Evolutionary conservation across 1,139 yeast species (phyloP).

Genomic region (Meyerozyma carpophila): DNA sequence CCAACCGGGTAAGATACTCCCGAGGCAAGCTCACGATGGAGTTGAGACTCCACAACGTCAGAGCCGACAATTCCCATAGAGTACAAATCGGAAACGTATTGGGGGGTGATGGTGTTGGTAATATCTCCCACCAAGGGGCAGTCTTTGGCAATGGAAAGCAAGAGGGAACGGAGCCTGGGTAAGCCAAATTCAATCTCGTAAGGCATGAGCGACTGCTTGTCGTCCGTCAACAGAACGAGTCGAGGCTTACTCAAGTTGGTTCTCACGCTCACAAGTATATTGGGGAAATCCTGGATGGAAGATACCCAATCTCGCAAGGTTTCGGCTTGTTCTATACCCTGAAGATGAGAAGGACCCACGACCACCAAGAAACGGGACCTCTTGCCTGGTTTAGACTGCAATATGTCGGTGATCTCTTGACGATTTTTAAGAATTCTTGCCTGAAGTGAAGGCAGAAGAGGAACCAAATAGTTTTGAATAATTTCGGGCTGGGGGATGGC

Average conservation of each 20-base stretch:
- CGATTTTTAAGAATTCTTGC: constrained; percentile 22
- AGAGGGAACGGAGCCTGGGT: constrained; percentile 32
- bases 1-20: constrained; percentile 45
- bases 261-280: constrained; percentile 20
- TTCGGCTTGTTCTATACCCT: constrained; percentile 24
- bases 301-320: not conserved
- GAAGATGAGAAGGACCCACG: constrained; percentile 33
- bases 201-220: constrained; percentile 17
- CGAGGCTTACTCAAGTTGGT: constrained; percentile 29
- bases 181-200: constrained; percentile 35
- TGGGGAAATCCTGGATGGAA: constrained; percentile 1
- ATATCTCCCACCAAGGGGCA: constrained; percentile 37
- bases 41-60: constrained; percentile 35
- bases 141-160: constrained; percentile 28
- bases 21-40: constrained; percentile 41
- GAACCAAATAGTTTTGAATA: constrained; percentile 35
- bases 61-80: constrained; percentile 34
- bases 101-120: constrained; percentile 43
- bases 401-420: constrained; percentile 6
- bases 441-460: constrained; percentile 22
- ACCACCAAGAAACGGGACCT: constrained; percentile 28
- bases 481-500: constrained; percentile 43
- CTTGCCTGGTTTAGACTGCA: not conserved
- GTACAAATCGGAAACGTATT: constrained; percentile 40
- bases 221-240: constrained; percentile 7